phyloP scores from a whole-genome alignment of 495 filamentous ascomycete genomes.

The Talaromyces proteolyticus region DNA sequence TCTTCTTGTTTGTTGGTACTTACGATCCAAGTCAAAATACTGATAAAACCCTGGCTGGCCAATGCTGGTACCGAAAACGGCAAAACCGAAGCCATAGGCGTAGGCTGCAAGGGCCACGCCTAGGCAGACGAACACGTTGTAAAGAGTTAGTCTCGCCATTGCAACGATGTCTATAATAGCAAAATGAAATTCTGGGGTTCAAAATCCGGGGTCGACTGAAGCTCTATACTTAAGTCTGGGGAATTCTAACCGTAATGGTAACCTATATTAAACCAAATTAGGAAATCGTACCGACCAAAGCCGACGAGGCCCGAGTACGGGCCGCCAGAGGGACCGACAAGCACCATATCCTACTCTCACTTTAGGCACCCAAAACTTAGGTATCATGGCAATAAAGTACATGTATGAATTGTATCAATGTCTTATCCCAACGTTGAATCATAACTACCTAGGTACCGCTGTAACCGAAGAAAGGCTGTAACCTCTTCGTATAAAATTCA shows the following conservation, averaged over 20 bases:
- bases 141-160: neutral
- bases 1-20: neutral
- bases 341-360: neutral
- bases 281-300: neutral
- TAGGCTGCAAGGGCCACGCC: neutral
- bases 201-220: constrained; percentile 2
- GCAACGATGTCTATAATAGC: neutral
- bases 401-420: constrained; percentile 1
- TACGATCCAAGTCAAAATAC: constrained; percentile 1
- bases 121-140: neutral
- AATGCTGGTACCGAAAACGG: constrained; percentile 1
- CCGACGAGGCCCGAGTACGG: neutral
- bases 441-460: neutral
- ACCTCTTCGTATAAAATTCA: neutral
- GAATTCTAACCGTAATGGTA: neutral
- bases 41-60: constrained; percentile 1
- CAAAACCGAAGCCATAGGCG: constrained; percentile 1
- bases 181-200: neutral
- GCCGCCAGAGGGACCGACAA: neutral
- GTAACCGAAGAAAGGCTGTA: neutral
- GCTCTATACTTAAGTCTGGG: neutral
- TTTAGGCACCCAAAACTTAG: neutral
- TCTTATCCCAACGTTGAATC: neutral
- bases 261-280: neutral
- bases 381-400: neutral